phyloP scores from a whole-genome alignment of 2,329 filamentous ascomycete genomes.

The Didymella keratinophila region DNA sequence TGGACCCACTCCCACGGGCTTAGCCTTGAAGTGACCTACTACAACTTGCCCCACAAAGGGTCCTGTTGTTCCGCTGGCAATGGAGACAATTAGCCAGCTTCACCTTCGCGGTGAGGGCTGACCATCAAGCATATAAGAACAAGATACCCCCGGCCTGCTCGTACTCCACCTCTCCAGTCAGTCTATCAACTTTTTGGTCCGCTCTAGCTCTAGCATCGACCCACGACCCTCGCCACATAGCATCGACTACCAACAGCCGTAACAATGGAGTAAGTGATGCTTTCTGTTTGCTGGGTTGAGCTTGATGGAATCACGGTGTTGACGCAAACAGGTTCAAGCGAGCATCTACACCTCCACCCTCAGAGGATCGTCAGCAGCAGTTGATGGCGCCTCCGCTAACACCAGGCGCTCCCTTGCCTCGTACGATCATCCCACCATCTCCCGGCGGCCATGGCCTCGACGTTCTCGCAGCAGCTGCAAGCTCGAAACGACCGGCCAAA shows the following conservation, averaged over 20 bases:
- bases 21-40: too few species aligned
- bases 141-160: too few species aligned
- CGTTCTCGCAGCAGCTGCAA: not conserved
- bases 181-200: too few species aligned
- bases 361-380: not conserved
- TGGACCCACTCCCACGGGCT: not conserved
- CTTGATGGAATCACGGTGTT: not conserved
- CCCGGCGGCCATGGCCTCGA: not conserved
- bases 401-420: not conserved
- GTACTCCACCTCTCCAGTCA: too few species aligned
- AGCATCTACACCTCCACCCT: not conserved
- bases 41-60: not conserved
- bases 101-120: not conserved
- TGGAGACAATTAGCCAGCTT: not conserved
- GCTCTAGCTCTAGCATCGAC: too few species aligned
- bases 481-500: not conserved
- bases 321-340: constrained; percentile 3
- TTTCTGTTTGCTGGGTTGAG: not conserved
- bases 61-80: not conserved
- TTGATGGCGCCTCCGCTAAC: not conserved
- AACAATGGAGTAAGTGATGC: constrained; percentile 6
- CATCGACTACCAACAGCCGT: not conserved
- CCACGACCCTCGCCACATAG: too few species aligned
- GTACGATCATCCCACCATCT: constrained; percentile 1
- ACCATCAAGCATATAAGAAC: not conserved